Conservation (phyloP, 2,329 filamentous ascomycete species). For the Fusarium sp. region DNA sequence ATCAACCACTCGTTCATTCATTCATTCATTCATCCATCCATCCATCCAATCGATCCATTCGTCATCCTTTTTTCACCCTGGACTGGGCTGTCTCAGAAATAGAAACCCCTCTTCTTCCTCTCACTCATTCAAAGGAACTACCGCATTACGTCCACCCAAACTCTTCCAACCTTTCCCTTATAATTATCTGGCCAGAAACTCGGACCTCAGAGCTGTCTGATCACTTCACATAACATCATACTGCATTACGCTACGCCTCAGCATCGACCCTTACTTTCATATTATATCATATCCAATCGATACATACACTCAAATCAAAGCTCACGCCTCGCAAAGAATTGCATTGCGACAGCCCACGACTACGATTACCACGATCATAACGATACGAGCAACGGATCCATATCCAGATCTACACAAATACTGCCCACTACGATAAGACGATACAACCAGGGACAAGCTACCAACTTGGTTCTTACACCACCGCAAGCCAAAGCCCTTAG, state of each 20-base stretch:
- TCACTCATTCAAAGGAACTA: not conserved
- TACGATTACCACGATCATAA: slow-evolving; percentile 29
- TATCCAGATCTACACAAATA: not conserved
- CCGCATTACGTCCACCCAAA: slow-evolving; percentile 6
- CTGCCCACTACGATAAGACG: not conserved
- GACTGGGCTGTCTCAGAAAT: slow-evolving; percentile 31
- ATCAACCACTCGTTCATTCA: not conserved
- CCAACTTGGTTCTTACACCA: not conserved
- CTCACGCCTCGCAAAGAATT: not conserved
- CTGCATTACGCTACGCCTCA: slow-evolving; percentile 23
- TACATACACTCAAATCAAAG: not conserved
- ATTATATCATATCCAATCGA: slow-evolving; percentile 7
- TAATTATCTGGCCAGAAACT: slow-evolving; percentile 35
- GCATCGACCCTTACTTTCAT: slow-evolving; percentile 10
- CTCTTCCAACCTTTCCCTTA: not conserved
- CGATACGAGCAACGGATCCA: slow-evolving; percentile 13
- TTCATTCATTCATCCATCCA: slow-evolving; percentile 7
- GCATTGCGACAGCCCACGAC: slow-evolving; percentile 28
- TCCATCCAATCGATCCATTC: slow-evolving; percentile 8
- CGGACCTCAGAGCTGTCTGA: slow-evolving; percentile 4
- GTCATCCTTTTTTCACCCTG: slow-evolving; percentile 33
- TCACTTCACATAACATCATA: slow-evolving; percentile 20
- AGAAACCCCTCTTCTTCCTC: slow-evolving; percentile 19
- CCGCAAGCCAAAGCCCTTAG: slow-evolving; percentile 12
- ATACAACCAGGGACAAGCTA: not conserved